Base-by-base conservation (phyloP, 495 filamentous ascomycete species). In the Thozetella sp. region DNA sequence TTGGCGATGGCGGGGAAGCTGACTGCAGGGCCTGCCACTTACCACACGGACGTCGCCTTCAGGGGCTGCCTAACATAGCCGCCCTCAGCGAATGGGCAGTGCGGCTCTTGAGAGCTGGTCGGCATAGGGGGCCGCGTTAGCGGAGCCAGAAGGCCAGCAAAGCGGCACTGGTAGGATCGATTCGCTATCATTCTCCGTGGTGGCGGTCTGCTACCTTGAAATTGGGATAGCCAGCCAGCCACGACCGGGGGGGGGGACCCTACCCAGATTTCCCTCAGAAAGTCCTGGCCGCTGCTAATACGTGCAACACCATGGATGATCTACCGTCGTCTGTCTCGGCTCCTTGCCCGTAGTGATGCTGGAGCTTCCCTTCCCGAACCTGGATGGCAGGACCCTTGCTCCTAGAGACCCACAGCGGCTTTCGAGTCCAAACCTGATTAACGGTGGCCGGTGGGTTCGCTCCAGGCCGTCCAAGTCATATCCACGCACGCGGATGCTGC, bases 1-100 rank as follows among this genome's bases (percentile, higher is more conserved):
- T 59, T 62, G 60, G 63, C 22, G 30, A 15, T 37, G 9, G 3
- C 46, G 17, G 10, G 43, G 43, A 48, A 15, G 25, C 51, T 20
- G 51, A 6, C n/a, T 20, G 15, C n/a, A 13, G 17, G 19, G 26
- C 25, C 48, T 26, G 13, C 17, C 37, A 34, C 12, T 15, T 17
- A n/a, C n/a, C 30, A 46, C 30, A 40, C 27, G 24, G 24, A 23
- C 25, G 37, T 48, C 37, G 22, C 20, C 20, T 19, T 24, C 50
- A 53, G n/a, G 19, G 40, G 10, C n/a, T 3, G 20, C 37, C 19
- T 30, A n/a, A 19, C 34, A 15, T 24, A 37, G 15, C 45, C 6
- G 6, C 15, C 6, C 6, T 37, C 6, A 15, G 30, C 30, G 15
- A 37, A 37, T 37, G 6, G 30, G 6, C 15, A 37, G 30, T 6